phyloP scores from a whole-genome alignment of 2,329 filamentous ascomycete species.

The Teratosphaeria destructans region DNA sequence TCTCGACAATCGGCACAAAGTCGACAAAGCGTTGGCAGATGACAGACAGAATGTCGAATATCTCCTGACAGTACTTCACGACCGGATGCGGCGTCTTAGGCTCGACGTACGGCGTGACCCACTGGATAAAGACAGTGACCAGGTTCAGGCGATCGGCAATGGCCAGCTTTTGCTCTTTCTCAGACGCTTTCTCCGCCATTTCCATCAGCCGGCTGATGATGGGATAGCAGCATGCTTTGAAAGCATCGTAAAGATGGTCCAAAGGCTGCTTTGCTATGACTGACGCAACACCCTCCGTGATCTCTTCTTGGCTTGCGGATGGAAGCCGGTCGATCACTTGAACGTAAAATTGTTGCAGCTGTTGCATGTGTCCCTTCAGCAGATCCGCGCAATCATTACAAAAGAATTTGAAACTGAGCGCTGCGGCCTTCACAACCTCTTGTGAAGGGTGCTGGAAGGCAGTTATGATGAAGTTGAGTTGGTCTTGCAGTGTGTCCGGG shows the following conservation, averaged over 20 bases:
- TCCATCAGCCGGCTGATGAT: conserved; percentile 75
- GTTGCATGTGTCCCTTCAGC: conserved; percentile 69
- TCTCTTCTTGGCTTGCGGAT: conserved; percentile 79
- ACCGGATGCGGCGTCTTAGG: conserved; percentile 70
- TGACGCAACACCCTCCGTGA: conserved; percentile 88
- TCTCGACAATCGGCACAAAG: conserved; percentile 82
- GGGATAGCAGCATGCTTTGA: conserved; percentile 90
- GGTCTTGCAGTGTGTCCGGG: conserved; percentile 79
- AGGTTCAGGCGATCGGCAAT: conserved; percentile 91
- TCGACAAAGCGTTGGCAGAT: conserved; percentile 79
- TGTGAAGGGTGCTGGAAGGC: conserved; percentile 82
- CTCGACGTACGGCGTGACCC: conserved; percentile 63
- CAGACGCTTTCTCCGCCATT: conserved; percentile 74
- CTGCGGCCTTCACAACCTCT: conserved; percentile 84
- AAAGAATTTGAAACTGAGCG: conserved; percentile 92
- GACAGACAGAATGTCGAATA: conserved; percentile 76
- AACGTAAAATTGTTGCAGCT: conserved; percentile 88
- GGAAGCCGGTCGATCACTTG: conserved; percentile 79
- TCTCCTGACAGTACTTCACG: conserved; percentile 91
- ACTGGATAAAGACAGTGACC: conserved; percentile 80
- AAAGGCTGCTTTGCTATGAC: conserved; percentile 80
- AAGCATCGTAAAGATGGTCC: conserved; percentile 67
- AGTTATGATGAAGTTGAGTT: conserved; percentile 90
- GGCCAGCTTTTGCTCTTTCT: conserved; percentile 73
- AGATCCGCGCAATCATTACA: conserved; percentile 89